Conservation (phyloP, 1,139 yeast species). For the Starmera stellimalicola region DNA sequence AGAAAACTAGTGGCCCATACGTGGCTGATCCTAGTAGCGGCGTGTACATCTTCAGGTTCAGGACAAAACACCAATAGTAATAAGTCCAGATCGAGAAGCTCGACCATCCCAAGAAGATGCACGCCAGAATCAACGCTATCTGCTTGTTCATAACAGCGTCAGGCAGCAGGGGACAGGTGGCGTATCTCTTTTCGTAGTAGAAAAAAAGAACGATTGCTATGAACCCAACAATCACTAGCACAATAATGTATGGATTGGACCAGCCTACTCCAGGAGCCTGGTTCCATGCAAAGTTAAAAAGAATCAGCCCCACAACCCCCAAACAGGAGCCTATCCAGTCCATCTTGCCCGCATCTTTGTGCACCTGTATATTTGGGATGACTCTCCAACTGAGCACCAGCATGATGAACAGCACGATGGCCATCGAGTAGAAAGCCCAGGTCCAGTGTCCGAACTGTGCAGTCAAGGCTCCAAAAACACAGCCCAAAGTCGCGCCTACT, state of each 20-base stretch:
- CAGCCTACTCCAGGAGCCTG: slow-evolving; percentile 49
- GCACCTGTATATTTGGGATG: slow-evolving; percentile 27
- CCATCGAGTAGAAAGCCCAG: slow-evolving; percentile 41
- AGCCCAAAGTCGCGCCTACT: slow-evolving; percentile 42
- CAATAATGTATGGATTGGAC: slow-evolving; percentile 36
- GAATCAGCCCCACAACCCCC: slow-evolving; percentile 38
- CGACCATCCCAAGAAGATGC: slow-evolving; percentile 43
- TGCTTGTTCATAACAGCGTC: slow-evolving; percentile 28
- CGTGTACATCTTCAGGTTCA: slow-evolving; percentile 35
- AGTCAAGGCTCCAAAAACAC: slow-evolving; percentile 38
- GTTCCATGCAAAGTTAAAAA: slow-evolving; percentile 44
- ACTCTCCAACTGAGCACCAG: slow-evolving; percentile 22
- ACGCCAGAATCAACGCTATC: slow-evolving; percentile 24
- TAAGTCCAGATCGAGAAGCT: slow-evolving; percentile 45
- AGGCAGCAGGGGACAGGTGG: slow-evolving; percentile 37
- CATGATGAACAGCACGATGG: slow-evolving; percentile 28
- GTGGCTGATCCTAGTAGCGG: slow-evolving; percentile 36
- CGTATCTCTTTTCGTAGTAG: slow-evolving; percentile 21
- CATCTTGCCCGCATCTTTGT: slow-evolving; percentile 17
- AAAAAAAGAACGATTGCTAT: slow-evolving; percentile 23
- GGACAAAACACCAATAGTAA: slow-evolving; percentile 27
- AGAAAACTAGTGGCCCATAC: slow-evolving; percentile 35
- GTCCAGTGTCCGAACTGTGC: slow-evolving; percentile 39
- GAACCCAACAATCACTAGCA: slow-evolving; percentile 33
- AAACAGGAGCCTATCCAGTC: slow-evolving; percentile 37